Conservation (phyloP, 768 basidiomycete species). For the Crepidotus variabilis region DNA sequence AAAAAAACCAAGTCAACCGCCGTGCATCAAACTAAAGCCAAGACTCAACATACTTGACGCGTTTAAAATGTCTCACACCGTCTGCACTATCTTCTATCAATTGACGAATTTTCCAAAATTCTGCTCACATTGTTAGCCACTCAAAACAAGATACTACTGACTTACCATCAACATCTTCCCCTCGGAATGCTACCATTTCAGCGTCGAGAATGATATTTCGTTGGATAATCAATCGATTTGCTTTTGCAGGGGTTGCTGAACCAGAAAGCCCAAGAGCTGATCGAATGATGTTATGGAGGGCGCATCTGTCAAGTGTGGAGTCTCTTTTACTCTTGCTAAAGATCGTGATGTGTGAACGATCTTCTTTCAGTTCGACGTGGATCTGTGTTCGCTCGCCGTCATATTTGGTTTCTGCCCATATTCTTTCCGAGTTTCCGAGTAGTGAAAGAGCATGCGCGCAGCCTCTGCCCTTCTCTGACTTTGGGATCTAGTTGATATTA, state of each 20-base stretch:
- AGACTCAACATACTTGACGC: too few relatives aligned
- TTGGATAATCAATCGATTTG: slow-evolving; percentile 17
- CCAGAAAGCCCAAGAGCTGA: slow-evolving; percentile 48
- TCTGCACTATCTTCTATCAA: slow-evolving; percentile 56
- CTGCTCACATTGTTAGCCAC: slow-evolving; percentile 27
- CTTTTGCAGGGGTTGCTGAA: not conserved
- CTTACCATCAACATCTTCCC: slow-evolving; percentile 67
- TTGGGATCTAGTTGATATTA: slow-evolving; percentile 59
- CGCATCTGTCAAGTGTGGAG: slow-evolving; percentile 72
- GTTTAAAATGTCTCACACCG: slow-evolving; percentile 38
- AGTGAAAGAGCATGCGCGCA: slow-evolving; percentile 51
- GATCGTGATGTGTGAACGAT: slow-evolving; percentile 56
- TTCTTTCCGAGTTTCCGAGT: slow-evolving; percentile 34
- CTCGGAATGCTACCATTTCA: slow-evolving; percentile 86
- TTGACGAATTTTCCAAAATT: slow-evolving; percentile 72
- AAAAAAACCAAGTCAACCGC: too few relatives aligned
- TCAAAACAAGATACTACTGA: slow-evolving; percentile 7
- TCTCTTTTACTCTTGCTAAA: slow-evolving; percentile 88
- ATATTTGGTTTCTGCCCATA: slow-evolving; percentile 93
- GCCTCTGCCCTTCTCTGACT: slow-evolving; percentile 71
- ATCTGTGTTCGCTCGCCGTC: slow-evolving; percentile 96
- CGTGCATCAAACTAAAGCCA: too few relatives aligned
- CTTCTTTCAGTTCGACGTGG: slow-evolving; percentile 55
- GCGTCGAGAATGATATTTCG: slow-evolving; percentile 64
- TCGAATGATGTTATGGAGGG: slow-evolving; percentile 59